phyloP scores from a whole-genome alignment of 805 yeast genomes.

The Candida caryicola region DNA sequence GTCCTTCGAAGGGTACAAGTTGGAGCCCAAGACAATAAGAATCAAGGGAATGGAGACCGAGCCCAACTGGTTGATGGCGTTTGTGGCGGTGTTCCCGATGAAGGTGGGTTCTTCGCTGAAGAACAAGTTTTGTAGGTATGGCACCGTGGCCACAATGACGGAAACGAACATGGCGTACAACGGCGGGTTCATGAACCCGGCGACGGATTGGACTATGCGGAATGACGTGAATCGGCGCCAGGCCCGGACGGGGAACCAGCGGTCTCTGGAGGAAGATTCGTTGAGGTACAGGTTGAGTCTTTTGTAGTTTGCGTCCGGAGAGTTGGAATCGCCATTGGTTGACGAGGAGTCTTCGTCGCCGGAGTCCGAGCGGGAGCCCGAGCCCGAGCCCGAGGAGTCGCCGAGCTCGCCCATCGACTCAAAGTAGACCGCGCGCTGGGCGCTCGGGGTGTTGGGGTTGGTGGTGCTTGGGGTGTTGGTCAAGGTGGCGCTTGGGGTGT shows the following conservation, averaged over 20 bases:
- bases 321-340: neutral
- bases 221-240: neutral
- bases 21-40: conserved; percentile 74
- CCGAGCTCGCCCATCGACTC: neutral
- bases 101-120: conserved; percentile 57
- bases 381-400: neutral
- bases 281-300: conserved; percentile 3
- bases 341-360: neutral
- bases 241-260: neutral
- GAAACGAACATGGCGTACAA: conserved; percentile 72
- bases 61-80: conserved; percentile 64
- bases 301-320: neutral
- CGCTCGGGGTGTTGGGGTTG: neutral
- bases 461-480: neutral
- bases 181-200: conserved; percentile 73
- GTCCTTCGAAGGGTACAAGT: conserved; percentile 65
- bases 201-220: conserved; percentile 19
- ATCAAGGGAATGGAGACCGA: conserved; percentile 76
- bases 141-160: conserved; percentile 65
- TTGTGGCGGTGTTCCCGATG: conserved; percentile 61
- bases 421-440: neutral
- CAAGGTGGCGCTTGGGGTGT: neutral
- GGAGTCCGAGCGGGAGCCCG: neutral
- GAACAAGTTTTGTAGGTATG: conserved; percentile 53
- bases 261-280: neutral